Conservation (phyloP, 139 green algal genomes). For the Chlamydomonas incerta region DNA sequence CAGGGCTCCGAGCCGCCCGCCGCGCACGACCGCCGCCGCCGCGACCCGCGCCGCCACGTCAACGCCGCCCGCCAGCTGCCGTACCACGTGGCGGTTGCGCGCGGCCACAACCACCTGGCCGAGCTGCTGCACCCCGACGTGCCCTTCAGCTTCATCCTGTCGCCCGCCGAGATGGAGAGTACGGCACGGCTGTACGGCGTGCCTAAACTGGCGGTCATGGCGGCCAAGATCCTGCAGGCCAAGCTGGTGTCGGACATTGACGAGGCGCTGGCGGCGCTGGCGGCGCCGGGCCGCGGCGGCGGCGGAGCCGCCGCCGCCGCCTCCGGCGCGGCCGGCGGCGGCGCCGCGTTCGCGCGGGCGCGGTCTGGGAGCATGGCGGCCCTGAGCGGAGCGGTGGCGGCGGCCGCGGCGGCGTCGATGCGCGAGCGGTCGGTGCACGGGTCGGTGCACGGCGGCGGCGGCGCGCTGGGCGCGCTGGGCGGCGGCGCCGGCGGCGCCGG, state of each 20-base stretch:
- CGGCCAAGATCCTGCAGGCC: slow-evolving; percentile 46
- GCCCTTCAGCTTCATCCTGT: slow-evolving; percentile 58
- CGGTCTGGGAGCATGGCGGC: background rate
- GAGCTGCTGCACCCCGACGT: slow-evolving; percentile 63
- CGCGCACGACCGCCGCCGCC: slow-evolving; percentile 10
- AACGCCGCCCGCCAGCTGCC: slow-evolving; percentile 46
- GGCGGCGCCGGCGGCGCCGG: background rate
- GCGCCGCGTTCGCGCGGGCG: background rate
- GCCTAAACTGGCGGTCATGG: slow-evolving; percentile 41
- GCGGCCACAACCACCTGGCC: slow-evolving; percentile 41
- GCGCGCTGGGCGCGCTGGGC: too few relatives aligned
- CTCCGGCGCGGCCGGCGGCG: background rate
- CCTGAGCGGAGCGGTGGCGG: background rate
- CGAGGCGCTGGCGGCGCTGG: background rate
- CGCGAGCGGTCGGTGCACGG: too few relatives aligned
- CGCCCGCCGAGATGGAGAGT: slow-evolving; percentile 44
- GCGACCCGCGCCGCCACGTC: slow-evolving; percentile 39
- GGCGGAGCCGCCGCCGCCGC: background rate
- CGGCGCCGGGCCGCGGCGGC: background rate
- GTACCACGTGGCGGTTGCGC: slow-evolving; percentile 53
- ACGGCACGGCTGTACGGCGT: slow-evolving; percentile 27
- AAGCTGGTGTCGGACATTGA: slow-evolving; percentile 54
- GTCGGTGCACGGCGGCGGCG: too few relatives aligned
- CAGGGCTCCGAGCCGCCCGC: background rate
- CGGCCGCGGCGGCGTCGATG: background rate